These are phyloP conservation scores for Vicia sativa DNA, from an alignment of 306 rosid species.

Conservation along the genomic window DNA sequence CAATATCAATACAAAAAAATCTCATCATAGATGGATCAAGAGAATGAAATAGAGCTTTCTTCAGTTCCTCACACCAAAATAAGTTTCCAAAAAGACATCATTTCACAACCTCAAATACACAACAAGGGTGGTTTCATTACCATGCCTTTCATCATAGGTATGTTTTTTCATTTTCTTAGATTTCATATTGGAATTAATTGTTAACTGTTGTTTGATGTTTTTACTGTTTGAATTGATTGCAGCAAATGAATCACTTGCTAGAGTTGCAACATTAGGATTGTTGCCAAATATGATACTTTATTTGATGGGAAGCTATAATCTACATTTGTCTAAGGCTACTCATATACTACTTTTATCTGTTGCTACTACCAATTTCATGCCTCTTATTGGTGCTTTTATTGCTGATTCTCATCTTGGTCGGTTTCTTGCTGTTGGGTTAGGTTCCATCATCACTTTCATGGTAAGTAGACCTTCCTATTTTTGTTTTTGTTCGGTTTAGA, in stretches of 20 bases:
- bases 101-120: background rate
- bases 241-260: conserved; percentile 31
- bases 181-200: too few relatives aligned
- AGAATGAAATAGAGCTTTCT: conserved; percentile 2
- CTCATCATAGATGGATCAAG: background rate
- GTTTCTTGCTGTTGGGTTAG: conserved; percentile 24
- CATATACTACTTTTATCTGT: conserved; percentile 25
- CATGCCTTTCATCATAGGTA: conserved; percentile 31
- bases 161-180: background rate
- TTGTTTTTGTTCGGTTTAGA: background rate
- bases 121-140: conserved; percentile 26
- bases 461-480: background rate
- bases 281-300: conserved; percentile 28
- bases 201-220: background rate
- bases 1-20: too few relatives aligned
- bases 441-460: conserved; percentile 28
- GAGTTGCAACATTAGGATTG: conserved; percentile 25
- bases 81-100: background rate
- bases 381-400: conserved; percentile 27
- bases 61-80: background rate
- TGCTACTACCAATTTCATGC: conserved; percentile 25
- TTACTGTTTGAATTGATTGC: conserved; percentile 9
- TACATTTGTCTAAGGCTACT: conserved; percentile 19
- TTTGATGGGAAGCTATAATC: conserved; percentile 27
- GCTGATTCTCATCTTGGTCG: conserved; percentile 26